phyloP scores from a whole-genome alignment of 306 rosid species.

The Aeschynomene evenia region DNA sequence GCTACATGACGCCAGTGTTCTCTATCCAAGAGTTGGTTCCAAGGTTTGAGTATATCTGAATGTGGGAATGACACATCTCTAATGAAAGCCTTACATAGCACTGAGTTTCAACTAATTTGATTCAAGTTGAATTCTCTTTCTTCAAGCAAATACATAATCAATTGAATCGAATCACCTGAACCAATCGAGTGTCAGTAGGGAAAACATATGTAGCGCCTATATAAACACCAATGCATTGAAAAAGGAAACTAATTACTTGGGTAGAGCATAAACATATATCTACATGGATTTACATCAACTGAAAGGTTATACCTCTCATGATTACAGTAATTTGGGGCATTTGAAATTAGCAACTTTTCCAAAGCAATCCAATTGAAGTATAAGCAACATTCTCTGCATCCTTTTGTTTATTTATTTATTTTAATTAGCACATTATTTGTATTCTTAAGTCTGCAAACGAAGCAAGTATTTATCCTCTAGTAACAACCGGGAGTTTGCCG shows the following conservation, averaged over 20 bases:
- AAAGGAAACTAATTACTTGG: conserved; percentile 5
- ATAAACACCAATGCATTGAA: neutral
- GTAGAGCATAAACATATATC: neutral
- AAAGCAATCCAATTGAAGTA: conserved; percentile 17
- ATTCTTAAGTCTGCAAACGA: conserved; percentile 45
- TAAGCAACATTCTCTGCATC: neutral
- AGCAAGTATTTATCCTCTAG: conserved; percentile 65
- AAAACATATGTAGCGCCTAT: neutral
- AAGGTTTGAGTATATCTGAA: no score
- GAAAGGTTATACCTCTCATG: neutral
- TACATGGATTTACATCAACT: conserved; percentile 22
- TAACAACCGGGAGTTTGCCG: conserved; percentile 51
- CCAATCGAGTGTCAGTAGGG: no score
- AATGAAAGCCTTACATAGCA: no score
- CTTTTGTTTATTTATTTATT: no score
- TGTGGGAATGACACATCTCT: no score
- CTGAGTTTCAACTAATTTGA: no score
- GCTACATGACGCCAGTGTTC: no score
- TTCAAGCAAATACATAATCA: no score
- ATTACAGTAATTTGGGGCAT: neutral
- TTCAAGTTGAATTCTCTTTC: no score
- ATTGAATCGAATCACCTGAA: no score
- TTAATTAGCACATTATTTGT: no score
- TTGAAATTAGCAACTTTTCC: conserved; percentile 3
- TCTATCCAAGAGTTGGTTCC: no score